Base-by-base conservation (phyloP, 169 alveolate genomes). In the Eimeria praecox region DNA sequence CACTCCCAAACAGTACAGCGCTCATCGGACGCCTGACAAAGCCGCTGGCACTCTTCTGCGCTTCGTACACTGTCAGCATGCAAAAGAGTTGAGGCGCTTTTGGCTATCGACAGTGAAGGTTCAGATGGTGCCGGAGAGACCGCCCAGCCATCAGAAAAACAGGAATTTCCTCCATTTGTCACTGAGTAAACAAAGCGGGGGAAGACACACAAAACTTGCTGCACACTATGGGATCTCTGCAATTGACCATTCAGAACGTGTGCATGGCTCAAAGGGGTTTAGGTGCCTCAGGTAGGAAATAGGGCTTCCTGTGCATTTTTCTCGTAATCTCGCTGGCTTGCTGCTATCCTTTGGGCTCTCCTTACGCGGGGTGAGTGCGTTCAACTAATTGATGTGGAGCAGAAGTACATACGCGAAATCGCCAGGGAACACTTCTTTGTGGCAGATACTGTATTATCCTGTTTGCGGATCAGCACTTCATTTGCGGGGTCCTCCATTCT, bases 101-200 rank as follows among this genome's bases (percentile, higher is more conserved):
- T 33, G 3, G 24, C 44, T 56, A 16, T 4, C 62, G 40, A 42
- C 33, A 24, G 18, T 6, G n/a, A 22, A 20, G 38, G 62, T 42
- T 62, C 52, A n/a, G 78, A 18, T 27, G 44, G 16, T 1, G 46
- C 35, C 9, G 59, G 24, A 54, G 66, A 59, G 83, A 87, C 59
- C 24, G 59, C 42, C 93, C 93, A 87, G 12, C 83, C 93, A 87
- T 62, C 93, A 59, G 93, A 33, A 40, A 87, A 87, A 8, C 93
- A 87, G 18, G 93, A 87, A 35, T 64, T 1, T 22, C 93, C 93
- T 22, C 82, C 82, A 59, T 16, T 87, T 5, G 82, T 54, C 64
- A 87, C 93, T 87, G 80, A 87, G 64, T 38, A 27, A 62, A 87
- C 64, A 22, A 27, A 82, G 35, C 71, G 78, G 24, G 3, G 75